These are phyloP conservation scores for Proliferodiscus dingleyae DNA, from an alignment of 2,329 filamentous ascomycete genomes.

Conservation along the genomic window DNA sequence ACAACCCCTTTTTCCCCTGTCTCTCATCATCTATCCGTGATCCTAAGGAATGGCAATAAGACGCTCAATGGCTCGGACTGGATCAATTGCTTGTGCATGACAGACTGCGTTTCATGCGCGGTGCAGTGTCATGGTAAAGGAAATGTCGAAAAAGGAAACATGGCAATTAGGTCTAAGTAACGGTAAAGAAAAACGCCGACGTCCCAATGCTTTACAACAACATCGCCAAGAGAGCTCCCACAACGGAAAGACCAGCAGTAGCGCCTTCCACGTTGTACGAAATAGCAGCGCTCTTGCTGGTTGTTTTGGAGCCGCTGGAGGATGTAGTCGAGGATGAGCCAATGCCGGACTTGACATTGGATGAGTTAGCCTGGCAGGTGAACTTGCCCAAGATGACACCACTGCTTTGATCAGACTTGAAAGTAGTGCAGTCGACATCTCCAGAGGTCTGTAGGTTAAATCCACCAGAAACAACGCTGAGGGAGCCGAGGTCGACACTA, in stretches of 20 bases:
- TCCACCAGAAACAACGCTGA: constrained; percentile 65
- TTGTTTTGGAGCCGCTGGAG: constrained; percentile 25
- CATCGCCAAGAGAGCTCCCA: constrained; percentile 41
- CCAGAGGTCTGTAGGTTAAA: constrained; percentile 50
- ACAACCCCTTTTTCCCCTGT: background rate
- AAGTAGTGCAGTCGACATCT: constrained; percentile 25
- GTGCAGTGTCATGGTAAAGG: constrained; percentile 19
- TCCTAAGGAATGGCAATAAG: constrained; percentile 13
- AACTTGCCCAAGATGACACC: constrained; percentile 43
- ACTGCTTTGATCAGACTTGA: constrained; percentile 26
- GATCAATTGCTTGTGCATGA: constrained; percentile 6
- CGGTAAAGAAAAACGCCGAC: constrained; percentile 31
- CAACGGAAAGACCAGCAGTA: constrained; percentile 37
- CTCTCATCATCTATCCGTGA: background rate
- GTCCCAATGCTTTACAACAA: constrained; percentile 38
- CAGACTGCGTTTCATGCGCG: constrained; percentile 16
- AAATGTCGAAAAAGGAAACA: constrained; percentile 24
- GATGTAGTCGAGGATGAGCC: constrained; percentile 30
- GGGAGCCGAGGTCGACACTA: constrained; percentile 65
- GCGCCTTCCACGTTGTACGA: constrained; percentile 34
- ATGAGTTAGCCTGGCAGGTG: constrained; percentile 35
- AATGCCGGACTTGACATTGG: constrained; percentile 24
- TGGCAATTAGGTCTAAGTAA: constrained; percentile 34
- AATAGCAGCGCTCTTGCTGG: constrained; percentile 34
- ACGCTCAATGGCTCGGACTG: constrained; percentile 21